A percentile compares a stretch with the other conserved stretches of the same genome.
Evolutionary conservation across 768 basidiomycete species (phyloP).

Genomic region (Mycena indigotica): DNA sequence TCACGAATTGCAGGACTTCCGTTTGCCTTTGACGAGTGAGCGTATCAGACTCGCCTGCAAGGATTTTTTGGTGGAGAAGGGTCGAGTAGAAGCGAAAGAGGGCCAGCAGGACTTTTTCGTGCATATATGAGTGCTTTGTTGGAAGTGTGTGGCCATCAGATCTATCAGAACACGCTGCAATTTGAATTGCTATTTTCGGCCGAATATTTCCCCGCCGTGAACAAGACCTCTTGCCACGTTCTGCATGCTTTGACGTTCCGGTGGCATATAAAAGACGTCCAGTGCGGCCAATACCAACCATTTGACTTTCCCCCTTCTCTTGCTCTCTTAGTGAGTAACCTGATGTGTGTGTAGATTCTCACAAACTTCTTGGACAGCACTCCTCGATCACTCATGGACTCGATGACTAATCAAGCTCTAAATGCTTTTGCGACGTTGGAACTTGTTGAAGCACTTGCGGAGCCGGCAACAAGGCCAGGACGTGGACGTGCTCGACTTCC

Average conservation of each 20-base stretch:
- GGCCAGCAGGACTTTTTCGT: constrained; percentile 21
- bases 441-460: not conserved
- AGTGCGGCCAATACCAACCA: not conserved
- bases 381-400: not conserved
- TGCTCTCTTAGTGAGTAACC: not conserved
- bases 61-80: constrained; percentile 19
- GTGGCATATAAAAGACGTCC: not conserved
- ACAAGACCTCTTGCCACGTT: not conserved
- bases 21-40: constrained; percentile 21
- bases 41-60: constrained; percentile 20
- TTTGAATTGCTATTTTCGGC: not conserved
- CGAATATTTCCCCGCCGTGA: not conserved
- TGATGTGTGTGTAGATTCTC: not conserved
- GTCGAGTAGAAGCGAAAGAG: constrained; percentile 15
- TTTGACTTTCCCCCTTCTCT: not conserved
- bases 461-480: not conserved
- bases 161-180: not conserved
- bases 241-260: not conserved
- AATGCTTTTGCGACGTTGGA: not conserved
- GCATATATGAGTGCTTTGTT: constrained; percentile 14
- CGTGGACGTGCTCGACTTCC: not conserved
- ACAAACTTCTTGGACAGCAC: not conserved
- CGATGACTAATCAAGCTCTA: not conserved
- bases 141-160: not conserved
- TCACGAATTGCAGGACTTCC: constrained; percentile 22